A percentile compares a stretch with the other conserved stretches of the same genome.
Evolutionary conservation across 2,329 filamentous ascomycete genomes (phyloP).

Genomic region (Ilyonectria robusta): DNA sequence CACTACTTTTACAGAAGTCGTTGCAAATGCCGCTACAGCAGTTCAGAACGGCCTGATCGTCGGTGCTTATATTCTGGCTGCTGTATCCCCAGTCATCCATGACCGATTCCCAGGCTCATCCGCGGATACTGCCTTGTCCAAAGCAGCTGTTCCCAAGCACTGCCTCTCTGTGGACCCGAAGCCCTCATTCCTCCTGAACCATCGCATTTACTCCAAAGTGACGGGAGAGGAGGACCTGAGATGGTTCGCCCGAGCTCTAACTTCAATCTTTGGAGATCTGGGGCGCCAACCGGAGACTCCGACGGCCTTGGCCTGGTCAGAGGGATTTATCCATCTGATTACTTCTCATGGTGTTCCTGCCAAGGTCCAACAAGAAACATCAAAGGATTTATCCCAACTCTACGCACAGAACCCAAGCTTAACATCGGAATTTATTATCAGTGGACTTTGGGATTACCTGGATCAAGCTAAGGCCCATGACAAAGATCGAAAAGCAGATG

Average conservation of each 20-base stretch:
- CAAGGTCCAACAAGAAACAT: slow-evolving; percentile 74
- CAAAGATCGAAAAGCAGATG: slow-evolving; percentile 82
- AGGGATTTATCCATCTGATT: slow-evolving; percentile 85
- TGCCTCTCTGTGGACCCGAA: slow-evolving; percentile 81
- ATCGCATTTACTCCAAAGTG: slow-evolving; percentile 87
- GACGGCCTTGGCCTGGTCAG: slow-evolving; percentile 81
- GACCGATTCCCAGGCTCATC: slow-evolving; percentile 69
- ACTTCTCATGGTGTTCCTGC: slow-evolving; percentile 74
- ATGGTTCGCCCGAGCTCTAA: slow-evolving; percentile 82
- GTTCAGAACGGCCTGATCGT: slow-evolving; percentile 88
- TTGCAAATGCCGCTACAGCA: slow-evolving; percentile 82
- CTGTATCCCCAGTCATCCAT: slow-evolving; percentile 71
- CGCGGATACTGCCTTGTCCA: slow-evolving; percentile 62
- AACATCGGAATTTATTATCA: slow-evolving; percentile 75
- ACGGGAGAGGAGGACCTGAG: slow-evolving; percentile 79
- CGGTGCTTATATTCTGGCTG: slow-evolving; percentile 81
- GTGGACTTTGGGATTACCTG: slow-evolving; percentile 86
- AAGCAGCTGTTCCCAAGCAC: slow-evolving; percentile 74
- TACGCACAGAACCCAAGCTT: slow-evolving; percentile 73
- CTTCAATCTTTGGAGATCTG: slow-evolving; percentile 71
- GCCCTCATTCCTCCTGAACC: slow-evolving; percentile 88
- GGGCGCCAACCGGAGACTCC: slow-evolving; percentile 62
- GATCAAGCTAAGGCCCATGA: slow-evolving; percentile 76
- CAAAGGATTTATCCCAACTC: slow-evolving; percentile 71
- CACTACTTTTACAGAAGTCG: slow-evolving; percentile 83